These are phyloP conservation scores for Diaporthe ampelina DNA, from an alignment of 2,329 filamentous ascomycete species.

Conservation along the genomic window DNA sequence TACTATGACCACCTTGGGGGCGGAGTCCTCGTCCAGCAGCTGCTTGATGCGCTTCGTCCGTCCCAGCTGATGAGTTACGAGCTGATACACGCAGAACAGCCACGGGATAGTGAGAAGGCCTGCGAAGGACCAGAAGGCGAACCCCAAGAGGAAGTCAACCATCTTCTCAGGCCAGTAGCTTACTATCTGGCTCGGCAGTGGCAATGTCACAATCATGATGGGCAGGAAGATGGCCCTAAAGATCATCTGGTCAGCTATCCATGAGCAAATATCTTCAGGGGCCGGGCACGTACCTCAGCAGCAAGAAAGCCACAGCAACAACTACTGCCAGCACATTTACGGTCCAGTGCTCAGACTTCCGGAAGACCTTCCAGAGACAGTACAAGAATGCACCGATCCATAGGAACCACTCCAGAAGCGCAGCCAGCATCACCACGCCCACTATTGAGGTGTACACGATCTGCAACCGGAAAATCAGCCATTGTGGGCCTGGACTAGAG, in stretches of 20 bases:
- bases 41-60: conserved; percentile 86
- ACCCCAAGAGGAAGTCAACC: conserved; percentile 87
- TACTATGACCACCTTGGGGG: conserved; percentile 94
- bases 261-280: background rate
- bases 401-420: conserved; percentile 92
- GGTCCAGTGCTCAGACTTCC: conserved; percentile 90
- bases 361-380: conserved; percentile 88
- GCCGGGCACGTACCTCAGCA: conserved; percentile 73
- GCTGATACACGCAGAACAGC: conserved; percentile 92
- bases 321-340: conserved; percentile 83
- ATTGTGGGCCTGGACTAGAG: background rate
- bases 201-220: conserved; percentile 93
- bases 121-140: conserved; percentile 95
- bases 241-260: conserved; percentile 4
- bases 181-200: conserved; percentile 80
- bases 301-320: conserved; percentile 80
- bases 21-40: conserved; percentile 84
- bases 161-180: conserved; percentile 78
- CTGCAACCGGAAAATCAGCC: conserved; percentile 59
- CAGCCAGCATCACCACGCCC: conserved; percentile 84
- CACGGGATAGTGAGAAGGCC: conserved; percentile 88
- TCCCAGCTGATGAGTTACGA: conserved; percentile 89
- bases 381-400: conserved; percentile 96
- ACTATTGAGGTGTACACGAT: conserved; percentile 89
- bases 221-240: conserved; percentile 86